Evolutionary conservation across 768 basidiomycete species (phyloP), one percentile per base, ranked within the genome.

Genomic region (Sarcodon sp.): DNA sequence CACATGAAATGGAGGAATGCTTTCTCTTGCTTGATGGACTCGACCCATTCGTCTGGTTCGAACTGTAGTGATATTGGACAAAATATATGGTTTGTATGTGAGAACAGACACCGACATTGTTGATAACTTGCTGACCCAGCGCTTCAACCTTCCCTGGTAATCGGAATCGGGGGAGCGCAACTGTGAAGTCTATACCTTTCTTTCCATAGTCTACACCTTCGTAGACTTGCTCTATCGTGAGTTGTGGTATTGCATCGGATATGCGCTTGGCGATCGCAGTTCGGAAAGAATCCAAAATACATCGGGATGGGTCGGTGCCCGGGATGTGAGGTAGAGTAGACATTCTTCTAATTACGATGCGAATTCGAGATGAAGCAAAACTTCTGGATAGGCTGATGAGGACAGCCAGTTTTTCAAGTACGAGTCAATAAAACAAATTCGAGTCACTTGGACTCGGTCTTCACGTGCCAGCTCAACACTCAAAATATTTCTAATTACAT

Each of bases 151-250:
- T 91, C 15, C 80, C 90, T 7, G 82, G 80, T 21, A 94, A 67
- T 48, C 87, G 73, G 67, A 93, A 97, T 52, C 93, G 77, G n/a
- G 92, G 87, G 44, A 97, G 64, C 0, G 94, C 91, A 15, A 97
- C 77, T 0, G 86, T 85, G 55, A 96, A 91, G 66, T 98, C 94
- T 39, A 75, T 81, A n/a, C 87, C 89, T 65, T 93, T 93, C 66
- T 93, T 90, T 34, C 87, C 89, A 53, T 83, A 87, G 61, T 92
- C 85, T 0, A 96, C 83, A 16, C 87, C 92, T 18, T 73, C 61
- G 64, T 87, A 96, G 0, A 81, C 89, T 57, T 87, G 79, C 36
- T 87, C 85, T 27, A 89, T 51, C 0, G 82, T 71, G 46, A 94
- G 64, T 2, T 65, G 64, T 31, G 80, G 78, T 6, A 89, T 64